Evolutionary conservation across 352 stramenopile genomes (phyloP).

Genomic region (Globisporangium solare): DNA sequence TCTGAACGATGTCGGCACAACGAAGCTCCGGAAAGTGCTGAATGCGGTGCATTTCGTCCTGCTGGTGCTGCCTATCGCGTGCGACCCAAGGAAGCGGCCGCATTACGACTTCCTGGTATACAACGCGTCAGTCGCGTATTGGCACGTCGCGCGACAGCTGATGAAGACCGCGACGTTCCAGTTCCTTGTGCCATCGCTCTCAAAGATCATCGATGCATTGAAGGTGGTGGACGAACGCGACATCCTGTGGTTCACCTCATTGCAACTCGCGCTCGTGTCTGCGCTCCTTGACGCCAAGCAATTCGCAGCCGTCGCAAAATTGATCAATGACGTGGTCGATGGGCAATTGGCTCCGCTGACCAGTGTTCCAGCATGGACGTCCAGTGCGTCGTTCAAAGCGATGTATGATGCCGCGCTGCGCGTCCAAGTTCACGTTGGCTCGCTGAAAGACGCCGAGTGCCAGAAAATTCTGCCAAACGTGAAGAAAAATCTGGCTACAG

Average conservation of each 20-base stretch:
- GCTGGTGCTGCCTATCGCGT: constrained; percentile 67
- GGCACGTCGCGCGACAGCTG: constrained; percentile 75
- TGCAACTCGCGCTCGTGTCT: constrained; percentile 68
- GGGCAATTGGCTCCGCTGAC: constrained; percentile 42
- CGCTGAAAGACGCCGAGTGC: constrained; percentile 71
- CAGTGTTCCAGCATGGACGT: constrained; percentile 18
- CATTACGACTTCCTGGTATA: constrained; percentile 90
- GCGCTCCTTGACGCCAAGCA: constrained; percentile 68
- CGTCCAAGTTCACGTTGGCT: constrained; percentile 65
- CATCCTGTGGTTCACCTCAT: constrained; percentile 50
- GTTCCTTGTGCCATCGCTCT: constrained; percentile 65
- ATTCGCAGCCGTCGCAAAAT: constrained; percentile 44
- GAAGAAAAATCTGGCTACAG: constrained; percentile 30
- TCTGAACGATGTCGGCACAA: constrained; percentile 28
- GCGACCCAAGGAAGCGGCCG: constrained; percentile 45
- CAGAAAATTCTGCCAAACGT: constrained; percentile 66
- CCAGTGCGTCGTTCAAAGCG: constrained; percentile 19
- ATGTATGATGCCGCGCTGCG: constrained; percentile 67
- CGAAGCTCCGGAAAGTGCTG: constrained; percentile 44
- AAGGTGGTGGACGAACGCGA: constrained; percentile 69
- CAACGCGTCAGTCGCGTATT: constrained; percentile 87
- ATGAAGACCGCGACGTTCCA: constrained; percentile 79
- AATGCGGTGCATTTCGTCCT: constrained; percentile 78
- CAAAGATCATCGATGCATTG: constrained; percentile 62
- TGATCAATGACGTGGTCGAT: constrained; percentile 67